Percentiles rank a stretch among this genome's conserved stretches.
These are phyloP conservation scores for Posidonia australis DNA, from an alignment of 106 monocot species.

Conservation along the genomic window DNA sequence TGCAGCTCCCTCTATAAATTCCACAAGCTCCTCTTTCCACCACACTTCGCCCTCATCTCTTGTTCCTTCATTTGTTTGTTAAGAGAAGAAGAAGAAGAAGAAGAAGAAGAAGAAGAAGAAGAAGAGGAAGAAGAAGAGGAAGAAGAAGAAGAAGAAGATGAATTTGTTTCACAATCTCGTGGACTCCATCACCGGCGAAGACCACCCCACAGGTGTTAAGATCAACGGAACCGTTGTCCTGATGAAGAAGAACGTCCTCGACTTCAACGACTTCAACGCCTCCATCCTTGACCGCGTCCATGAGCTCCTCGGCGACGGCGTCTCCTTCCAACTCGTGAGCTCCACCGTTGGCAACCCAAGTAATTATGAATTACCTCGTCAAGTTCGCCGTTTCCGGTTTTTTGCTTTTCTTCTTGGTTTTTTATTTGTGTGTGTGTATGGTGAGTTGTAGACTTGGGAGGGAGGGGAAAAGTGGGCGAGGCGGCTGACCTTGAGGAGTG, in stretches of 20 bases:
- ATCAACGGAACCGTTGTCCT: slow-evolving; percentile 47
- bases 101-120: no score
- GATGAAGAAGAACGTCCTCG: slow-evolving; percentile 55
- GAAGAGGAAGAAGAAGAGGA: no score
- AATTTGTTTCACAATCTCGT: background rate
- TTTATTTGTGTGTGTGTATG: background rate
- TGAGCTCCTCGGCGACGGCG: slow-evolving; percentile 39
- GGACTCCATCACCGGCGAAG: slow-evolving; percentile 2
- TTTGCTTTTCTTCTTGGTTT: background rate
- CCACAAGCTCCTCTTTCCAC: no score
- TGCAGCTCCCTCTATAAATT: no score
- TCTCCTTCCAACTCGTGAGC: slow-evolving; percentile 67
- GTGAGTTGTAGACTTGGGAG: slow-evolving; percentile 7
- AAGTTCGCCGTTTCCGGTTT: background rate
- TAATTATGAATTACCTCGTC: no score
- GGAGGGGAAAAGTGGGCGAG: slow-evolving; percentile 23
- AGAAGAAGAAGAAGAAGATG: background rate
- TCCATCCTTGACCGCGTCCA: slow-evolving; percentile 33
- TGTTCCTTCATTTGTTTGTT: background rate
- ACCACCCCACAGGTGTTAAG: background rate
- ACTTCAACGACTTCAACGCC: slow-evolving; percentile 45
- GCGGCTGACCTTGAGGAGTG: slow-evolving; percentile 21
- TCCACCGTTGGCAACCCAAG: slow-evolving; percentile 42
- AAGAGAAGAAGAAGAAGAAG: no score
- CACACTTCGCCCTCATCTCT: no score